Conservation (phyloP, 2,329 filamentous ascomycete species). For the Didymella exigua region DNA sequence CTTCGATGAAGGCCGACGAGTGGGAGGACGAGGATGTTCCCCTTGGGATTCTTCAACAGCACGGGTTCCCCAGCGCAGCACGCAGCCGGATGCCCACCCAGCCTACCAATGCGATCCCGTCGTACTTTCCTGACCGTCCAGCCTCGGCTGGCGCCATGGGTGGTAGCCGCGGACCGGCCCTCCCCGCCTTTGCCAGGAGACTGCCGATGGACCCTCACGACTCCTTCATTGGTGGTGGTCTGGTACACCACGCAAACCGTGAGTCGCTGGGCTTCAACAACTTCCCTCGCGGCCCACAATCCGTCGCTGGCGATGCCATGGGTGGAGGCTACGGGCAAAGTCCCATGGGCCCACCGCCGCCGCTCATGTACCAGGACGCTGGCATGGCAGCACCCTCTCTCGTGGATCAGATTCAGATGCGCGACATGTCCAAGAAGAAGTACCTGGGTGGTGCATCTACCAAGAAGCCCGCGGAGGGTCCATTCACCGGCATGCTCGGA, state of each 20-base stretch:
- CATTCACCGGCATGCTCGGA: constrained; percentile 45
- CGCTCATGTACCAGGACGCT: constrained; percentile 40
- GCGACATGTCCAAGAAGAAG: constrained; percentile 45
- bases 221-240: constrained; percentile 42
- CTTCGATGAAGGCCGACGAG: constrained; percentile 43
- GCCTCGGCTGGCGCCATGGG: constrained; percentile 40
- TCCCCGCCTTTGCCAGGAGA: constrained; percentile 45
- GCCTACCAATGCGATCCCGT: constrained; percentile 40
- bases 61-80: constrained; percentile 43
- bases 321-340: constrained; percentile 21
- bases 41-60: constrained; percentile 46
- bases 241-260: constrained; percentile 42
- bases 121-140: constrained; percentile 45
- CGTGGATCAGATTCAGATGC: constrained; percentile 47
- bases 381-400: constrained; percentile 40
- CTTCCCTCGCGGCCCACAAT: constrained; percentile 40
- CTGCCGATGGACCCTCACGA: constrained; percentile 45
- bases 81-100: constrained; percentile 36
- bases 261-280: constrained; percentile 48
- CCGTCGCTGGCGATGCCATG: constrained; percentile 42
- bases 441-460: constrained; percentile 44
- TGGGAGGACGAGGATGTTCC: constrained; percentile 49
- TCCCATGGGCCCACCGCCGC: constrained; percentile 22
- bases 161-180: constrained; percentile 27
- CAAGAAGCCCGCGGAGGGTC: constrained; percentile 38